A percentile compares a stretch with the other conserved stretches of the same genome.
These are phyloP conservation scores for Salix suchowensis DNA, from an alignment of 345 rosid genomes.

Conservation along the genomic window DNA sequence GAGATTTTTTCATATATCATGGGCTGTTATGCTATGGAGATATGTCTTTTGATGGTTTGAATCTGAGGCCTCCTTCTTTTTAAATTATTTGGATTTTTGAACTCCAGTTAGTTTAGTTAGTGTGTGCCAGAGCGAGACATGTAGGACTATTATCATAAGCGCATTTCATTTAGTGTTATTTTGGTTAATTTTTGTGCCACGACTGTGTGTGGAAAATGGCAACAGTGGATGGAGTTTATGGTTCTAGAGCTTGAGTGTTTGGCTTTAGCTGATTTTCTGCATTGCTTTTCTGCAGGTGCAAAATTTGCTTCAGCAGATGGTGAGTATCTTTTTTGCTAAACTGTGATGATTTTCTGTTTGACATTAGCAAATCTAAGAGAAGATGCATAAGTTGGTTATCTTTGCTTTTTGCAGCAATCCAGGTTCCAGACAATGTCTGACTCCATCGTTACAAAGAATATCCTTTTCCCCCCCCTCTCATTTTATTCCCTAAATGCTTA, in stretches of 20 bases:
- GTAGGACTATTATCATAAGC: background rate
- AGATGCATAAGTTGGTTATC: background rate
- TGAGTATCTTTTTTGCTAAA: slow-evolving; percentile 24
- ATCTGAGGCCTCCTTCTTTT: background rate
- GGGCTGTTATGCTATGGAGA: background rate
- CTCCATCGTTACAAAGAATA: slow-evolving; percentile 74
- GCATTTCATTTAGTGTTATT: background rate
- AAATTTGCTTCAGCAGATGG: slow-evolving; percentile 76
- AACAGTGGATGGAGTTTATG: background rate
- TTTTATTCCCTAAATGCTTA: background rate
- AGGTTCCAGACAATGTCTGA: slow-evolving; percentile 95
- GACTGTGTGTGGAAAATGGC: background rate
- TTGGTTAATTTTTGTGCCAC: background rate
- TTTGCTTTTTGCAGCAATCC: slow-evolving; percentile 63
- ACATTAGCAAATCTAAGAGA: background rate
- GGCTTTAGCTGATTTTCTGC: slow-evolving; percentile 5
- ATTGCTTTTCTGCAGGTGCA: slow-evolving; percentile 43
- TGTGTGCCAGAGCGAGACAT: background rate
- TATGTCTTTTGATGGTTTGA: background rate
- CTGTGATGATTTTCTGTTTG: background rate
- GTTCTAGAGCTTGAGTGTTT: background rate
- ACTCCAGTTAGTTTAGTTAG: background rate
- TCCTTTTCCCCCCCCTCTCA: background rate
- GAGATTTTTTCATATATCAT: background rate
- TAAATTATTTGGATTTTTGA: background rate